Evolutionary conservation across 306 rosid species (phyloP).

Genomic region (Cicer cuneatum): DNA sequence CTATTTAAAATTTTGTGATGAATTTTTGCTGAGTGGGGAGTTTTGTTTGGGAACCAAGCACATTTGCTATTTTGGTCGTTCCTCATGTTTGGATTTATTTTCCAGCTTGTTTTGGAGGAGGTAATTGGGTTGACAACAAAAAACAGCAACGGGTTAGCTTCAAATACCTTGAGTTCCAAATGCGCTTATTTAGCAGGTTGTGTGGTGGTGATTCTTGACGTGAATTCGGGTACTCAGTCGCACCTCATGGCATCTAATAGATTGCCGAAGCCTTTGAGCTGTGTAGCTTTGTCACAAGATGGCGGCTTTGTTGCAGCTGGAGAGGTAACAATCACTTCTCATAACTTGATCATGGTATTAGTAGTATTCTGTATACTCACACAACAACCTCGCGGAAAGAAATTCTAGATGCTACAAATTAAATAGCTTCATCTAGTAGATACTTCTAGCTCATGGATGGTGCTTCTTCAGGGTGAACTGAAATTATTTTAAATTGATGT

Average conservation of each 20-base stretch:
- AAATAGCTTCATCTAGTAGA: constrained; percentile 30
- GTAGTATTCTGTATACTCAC: neutral
- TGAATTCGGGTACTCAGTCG: constrained; percentile 60
- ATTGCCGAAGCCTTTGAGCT: constrained; percentile 62
- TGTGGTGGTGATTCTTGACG: constrained; percentile 68
- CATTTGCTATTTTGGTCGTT: neutral
- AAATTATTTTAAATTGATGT: neutral
- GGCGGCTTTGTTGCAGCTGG: constrained; percentile 76
- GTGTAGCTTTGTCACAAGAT: constrained; percentile 71
- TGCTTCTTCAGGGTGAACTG: neutral
- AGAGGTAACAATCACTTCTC: constrained; percentile 58
- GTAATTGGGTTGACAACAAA: constrained; percentile 69
- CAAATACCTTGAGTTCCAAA: constrained; percentile 49
- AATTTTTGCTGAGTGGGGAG: neutral
- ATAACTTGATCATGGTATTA: constrained; percentile 2
- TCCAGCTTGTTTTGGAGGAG: constrained; percentile 71
- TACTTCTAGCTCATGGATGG: constrained; percentile 6
- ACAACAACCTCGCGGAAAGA: neutral
- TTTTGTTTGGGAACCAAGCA: neutral
- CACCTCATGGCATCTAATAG: constrained; percentile 72
- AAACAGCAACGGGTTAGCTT: constrained; percentile 68
- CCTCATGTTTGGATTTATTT: constrained; percentile 10
- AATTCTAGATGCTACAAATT: constrained; percentile 2
- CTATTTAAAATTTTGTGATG: neutral
- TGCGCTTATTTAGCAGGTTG: constrained; percentile 72